Percentiles rank a stretch among this genome's conserved stretches.
These are phyloP conservation scores for Scenedesmus sp. DNA, from an alignment of 163 green algal genomes.

Conservation along the genomic window DNA sequence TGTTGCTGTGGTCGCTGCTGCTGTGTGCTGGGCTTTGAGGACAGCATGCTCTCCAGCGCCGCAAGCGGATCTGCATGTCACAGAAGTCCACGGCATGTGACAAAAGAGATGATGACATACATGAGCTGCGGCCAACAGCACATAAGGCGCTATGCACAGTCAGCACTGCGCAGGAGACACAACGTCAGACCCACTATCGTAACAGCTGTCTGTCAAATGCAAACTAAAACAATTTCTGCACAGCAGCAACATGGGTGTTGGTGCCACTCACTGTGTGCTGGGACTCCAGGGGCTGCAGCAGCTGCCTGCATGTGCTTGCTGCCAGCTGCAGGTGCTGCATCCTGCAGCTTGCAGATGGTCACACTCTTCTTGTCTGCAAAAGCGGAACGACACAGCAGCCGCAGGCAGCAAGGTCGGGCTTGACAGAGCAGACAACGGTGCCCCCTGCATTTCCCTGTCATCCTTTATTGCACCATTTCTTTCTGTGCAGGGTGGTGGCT, in stretches of 20 bases:
- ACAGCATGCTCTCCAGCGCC: neutral
- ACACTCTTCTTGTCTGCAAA: slow-evolving; percentile 13
- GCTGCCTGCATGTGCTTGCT: neutral
- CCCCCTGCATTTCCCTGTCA: too few species aligned
- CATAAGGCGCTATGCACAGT: too few species aligned
- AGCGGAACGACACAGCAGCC: neutral
- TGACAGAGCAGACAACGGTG: too few species aligned
- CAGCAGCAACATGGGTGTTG: neutral
- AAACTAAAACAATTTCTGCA: neutral
- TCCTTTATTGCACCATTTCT: too few species aligned
- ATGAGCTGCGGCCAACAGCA: too few species aligned
- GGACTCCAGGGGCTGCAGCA: neutral
- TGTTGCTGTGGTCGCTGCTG: neutral
- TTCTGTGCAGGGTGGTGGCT: too few species aligned
- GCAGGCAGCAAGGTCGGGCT: too few species aligned
- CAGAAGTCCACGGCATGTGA: neutral
- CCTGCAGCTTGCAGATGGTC: slow-evolving; percentile 16
- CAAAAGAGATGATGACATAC: neutral
- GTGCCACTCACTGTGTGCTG: neutral
- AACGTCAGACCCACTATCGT: too few species aligned
- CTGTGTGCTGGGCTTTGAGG: neutral
- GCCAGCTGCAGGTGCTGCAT: neutral
- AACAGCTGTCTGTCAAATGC: too few species aligned
- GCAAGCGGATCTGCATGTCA: slow-evolving; percentile 11
- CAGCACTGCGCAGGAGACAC: too few species aligned